Evolutionary conservation across 768 basidiomycete genomes (phyloP), one percentile per base, ranked within the genome.

Genomic region (Mycena chlorophos): DNA sequence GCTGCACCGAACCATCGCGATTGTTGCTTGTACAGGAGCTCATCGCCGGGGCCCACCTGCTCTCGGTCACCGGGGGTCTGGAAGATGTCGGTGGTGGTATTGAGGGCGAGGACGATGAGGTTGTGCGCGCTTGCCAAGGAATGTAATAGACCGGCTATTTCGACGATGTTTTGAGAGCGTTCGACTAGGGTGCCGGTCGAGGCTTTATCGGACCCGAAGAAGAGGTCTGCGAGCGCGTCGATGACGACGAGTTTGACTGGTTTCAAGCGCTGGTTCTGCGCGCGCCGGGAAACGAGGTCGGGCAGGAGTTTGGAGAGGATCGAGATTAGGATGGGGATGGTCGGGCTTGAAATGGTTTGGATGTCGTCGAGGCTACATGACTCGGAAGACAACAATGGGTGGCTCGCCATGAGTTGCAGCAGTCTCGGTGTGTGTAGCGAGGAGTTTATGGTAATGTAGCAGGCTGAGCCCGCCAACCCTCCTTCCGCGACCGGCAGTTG

Each of bases 31-130:
- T 96, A 97, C 8, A 81, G 55, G 27, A 90, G 71, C 30, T 78
- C 76, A 4, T 66, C 67, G 3, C 63, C 64, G 3, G 56, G 19
- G 42, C 51, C 56, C 58, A 27, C 63, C 69, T 28, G 61, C 54
- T 12, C 64, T 58, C n/a, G 61, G 57, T 61, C 53, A 5, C 56
- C 64, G 12, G 69, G 71, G 8, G 31, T 34, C 31, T 83, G 70
- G 56, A 92, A 87, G n/a, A 82, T 84, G 66, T 95, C 93, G 16
- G 84, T 78, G 4, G 95, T 94, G 69, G 95, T 92, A 71, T 98
- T 98, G 49, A 98, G 72, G 46, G 97, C 85, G 22, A 98, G 70
- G 20, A 98, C 75, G 0, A 91, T 91, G 22, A 95, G 68, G 27
- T 76, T 72, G 64, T 89, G 75, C 52, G 73, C 74, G 61, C 72